phyloP scores from a whole-genome alignment of 1,139 yeast genomes.

The Debaryomyces subglobosus region DNA sequence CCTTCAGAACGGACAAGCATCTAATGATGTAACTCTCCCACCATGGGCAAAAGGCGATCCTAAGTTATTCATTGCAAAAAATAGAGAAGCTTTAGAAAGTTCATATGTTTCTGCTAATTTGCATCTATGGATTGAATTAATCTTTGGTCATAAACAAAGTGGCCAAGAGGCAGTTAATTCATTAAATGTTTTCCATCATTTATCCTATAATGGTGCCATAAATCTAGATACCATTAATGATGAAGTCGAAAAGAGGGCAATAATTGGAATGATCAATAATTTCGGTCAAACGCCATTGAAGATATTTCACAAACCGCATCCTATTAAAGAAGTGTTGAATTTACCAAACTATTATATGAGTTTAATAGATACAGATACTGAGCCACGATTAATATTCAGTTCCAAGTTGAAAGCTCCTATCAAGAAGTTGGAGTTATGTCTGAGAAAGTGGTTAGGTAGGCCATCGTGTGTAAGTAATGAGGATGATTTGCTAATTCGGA shows the following conservation, averaged over 20 bases:
- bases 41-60: constrained; percentile 85
- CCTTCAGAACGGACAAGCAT: constrained; percentile 60
- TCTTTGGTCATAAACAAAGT: constrained; percentile 78
- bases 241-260: constrained; percentile 71
- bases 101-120: constrained; percentile 73
- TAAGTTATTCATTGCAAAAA: constrained; percentile 65
- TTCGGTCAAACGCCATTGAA: constrained; percentile 89
- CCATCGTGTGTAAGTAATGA: constrained; percentile 41
- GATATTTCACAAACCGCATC: constrained; percentile 67
- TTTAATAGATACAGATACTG: constrained; percentile 19
- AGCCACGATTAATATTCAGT: constrained; percentile 39
- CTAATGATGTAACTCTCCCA: constrained; percentile 69
- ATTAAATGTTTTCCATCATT: constrained; percentile 76
- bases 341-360: constrained; percentile 39
- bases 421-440: constrained; percentile 41
- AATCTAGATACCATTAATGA: constrained; percentile 73
- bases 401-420: constrained; percentile 40
- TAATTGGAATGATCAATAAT: constrained; percentile 82
- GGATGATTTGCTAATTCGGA: constrained; percentile 44
- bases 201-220: constrained; percentile 82
- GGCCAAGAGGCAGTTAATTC: constrained; percentile 68
- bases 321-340: constrained; percentile 44
- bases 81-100: constrained; percentile 81
- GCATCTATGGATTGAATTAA: constrained; percentile 80
- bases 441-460: constrained; percentile 51